These are phyloP conservation scores for Jatropha podagrica DNA, from an alignment of 441 rosid genomes.

Conservation along the genomic window DNA sequence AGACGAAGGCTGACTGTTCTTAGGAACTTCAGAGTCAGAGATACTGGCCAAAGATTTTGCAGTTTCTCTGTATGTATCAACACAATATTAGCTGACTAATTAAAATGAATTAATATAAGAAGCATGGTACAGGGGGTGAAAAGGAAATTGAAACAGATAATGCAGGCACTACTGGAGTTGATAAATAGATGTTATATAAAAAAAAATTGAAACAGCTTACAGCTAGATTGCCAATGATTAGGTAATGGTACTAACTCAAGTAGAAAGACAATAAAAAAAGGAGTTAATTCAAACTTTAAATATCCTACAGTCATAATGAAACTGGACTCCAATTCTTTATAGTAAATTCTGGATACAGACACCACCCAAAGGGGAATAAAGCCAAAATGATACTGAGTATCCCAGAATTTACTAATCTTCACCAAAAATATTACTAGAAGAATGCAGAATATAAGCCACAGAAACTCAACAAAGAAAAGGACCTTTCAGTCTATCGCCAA, in stretches of 20 bases:
- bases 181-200: background rate
- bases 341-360: background rate
- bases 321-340: background rate
- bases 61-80: conserved; percentile 49
- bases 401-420: conserved; percentile 4
- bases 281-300: background rate
- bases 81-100: conserved; percentile 25
- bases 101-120: conserved; percentile 1
- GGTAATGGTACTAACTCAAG: background rate
- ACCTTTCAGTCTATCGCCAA: background rate
- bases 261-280: background rate
- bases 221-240: background rate
- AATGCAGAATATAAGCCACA: background rate
- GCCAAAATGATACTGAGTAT: background rate
- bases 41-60: conserved; percentile 43
- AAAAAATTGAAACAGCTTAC: background rate
- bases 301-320: conserved; percentile 8
- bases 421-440: background rate
- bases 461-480: background rate
- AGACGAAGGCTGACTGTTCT: conserved; percentile 46
- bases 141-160: conserved; percentile 9
- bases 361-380: background rate
- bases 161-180: background rate
- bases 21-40: conserved; percentile 56
- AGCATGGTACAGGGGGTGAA: conserved; percentile 7